A percentile compares a stretch with the other conserved stretches of the same genome.
phyloP scores from a whole-genome alignment of 306 rosid genomes.

The Cicer yamashitae region DNA sequence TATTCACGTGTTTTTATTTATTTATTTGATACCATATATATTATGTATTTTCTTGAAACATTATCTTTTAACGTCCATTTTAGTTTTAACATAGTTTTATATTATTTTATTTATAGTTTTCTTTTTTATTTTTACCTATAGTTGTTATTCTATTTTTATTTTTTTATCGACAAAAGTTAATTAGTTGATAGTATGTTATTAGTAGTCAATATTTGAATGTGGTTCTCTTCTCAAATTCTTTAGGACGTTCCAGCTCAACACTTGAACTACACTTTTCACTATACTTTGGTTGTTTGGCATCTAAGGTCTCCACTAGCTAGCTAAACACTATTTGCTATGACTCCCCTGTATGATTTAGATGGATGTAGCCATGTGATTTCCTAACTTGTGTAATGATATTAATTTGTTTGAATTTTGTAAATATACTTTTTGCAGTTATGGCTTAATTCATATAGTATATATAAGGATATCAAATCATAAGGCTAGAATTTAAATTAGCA shows the following conservation, averaged over 20 bases:
- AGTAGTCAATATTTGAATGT: too few relatives aligned
- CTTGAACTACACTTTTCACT: not conserved
- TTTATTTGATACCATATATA: too few relatives aligned
- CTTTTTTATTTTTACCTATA: too few relatives aligned
- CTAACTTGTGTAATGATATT: conserved; percentile 10
- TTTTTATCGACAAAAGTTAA: not conserved
- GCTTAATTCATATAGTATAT: not conserved
- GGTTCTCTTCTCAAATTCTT: not conserved
- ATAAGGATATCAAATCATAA: not conserved
- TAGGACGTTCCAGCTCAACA: not conserved
- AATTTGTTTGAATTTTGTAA: not conserved
- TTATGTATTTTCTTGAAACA: too few relatives aligned
- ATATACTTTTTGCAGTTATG: not conserved
- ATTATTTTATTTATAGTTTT: too few relatives aligned
- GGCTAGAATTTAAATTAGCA: conserved; percentile 19
- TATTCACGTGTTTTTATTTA: too few relatives aligned
- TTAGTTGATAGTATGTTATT: too few relatives aligned
- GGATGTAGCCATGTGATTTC: not conserved
- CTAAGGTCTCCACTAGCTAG: not conserved
- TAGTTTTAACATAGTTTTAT: too few relatives aligned
- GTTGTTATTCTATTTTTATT: too few relatives aligned
- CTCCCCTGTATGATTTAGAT: not conserved
- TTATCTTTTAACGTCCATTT: too few relatives aligned
- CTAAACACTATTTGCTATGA: not conserved
- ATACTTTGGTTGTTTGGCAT: not conserved